Evolutionary conservation across 495 filamentous ascomycete species (phyloP).

Genomic region (Aspergillus panamensis): DNA sequence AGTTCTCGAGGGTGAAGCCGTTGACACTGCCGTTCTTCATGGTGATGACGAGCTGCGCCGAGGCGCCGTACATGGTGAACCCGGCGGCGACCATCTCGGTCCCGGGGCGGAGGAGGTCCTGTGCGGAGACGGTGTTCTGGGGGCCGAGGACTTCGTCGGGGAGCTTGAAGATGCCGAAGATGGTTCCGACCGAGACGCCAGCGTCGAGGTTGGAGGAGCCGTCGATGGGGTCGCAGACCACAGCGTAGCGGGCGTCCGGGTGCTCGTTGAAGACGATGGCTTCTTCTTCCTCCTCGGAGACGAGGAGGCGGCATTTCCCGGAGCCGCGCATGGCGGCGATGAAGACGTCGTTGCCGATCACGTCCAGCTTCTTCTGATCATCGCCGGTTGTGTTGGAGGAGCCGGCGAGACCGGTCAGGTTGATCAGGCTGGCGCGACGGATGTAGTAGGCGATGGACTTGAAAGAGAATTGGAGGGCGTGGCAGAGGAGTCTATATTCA

Average conservation of each 20-base stretch:
- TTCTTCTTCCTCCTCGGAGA: slow-evolving; percentile 96
- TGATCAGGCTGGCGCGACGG: slow-evolving; percentile 93
- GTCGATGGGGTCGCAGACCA: slow-evolving; percentile 97
- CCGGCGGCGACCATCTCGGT: slow-evolving; percentile 89
- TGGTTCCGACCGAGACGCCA: slow-evolving; percentile 96
- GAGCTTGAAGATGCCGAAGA: slow-evolving; percentile 92
- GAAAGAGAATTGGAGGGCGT: slow-evolving; percentile 98
- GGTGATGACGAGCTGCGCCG: slow-evolving; percentile 91
- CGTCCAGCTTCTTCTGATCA: slow-evolving; percentile 99
- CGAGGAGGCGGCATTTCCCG: slow-evolving; percentile 82
- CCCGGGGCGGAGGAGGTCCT: slow-evolving; percentile 84
- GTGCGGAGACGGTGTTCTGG: slow-evolving; percentile 57
- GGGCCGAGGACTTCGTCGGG: slow-evolving; percentile 62
- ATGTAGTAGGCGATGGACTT: slow-evolving; percentile 99
- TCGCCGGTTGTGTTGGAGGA: slow-evolving; percentile 94
- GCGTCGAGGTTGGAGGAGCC: slow-evolving; percentile 96
- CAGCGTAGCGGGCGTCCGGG: slow-evolving; percentile 81
- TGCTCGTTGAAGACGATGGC: slow-evolving; percentile 81
- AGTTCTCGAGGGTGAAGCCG: slow-evolving; percentile 95
- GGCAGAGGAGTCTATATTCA: slow-evolving; percentile 74
- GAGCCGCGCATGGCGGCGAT: slow-evolving; percentile 89
- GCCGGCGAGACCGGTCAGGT: slow-evolving; percentile 90
- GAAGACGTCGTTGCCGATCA: slow-evolving; percentile 97
- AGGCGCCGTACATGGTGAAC: slow-evolving; percentile 99
- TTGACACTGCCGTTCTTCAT: slow-evolving; percentile 93